A percentile compares a stretch with the other conserved stretches of the same genome.
These are phyloP conservation scores for Penicillium expansum DNA, from an alignment of 2,329 filamentous ascomycete species.

Conservation along the genomic window DNA sequence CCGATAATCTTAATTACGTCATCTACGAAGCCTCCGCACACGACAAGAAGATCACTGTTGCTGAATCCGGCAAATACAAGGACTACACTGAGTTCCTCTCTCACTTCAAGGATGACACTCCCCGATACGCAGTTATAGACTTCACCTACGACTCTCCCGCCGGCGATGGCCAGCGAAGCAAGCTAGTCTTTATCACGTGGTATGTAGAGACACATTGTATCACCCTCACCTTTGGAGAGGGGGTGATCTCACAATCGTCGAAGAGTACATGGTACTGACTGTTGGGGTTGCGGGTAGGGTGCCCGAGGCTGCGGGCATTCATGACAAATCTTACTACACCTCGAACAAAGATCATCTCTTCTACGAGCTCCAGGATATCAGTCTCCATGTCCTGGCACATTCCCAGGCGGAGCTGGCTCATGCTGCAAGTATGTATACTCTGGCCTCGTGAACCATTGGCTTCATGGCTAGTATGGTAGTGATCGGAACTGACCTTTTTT, in stretches of 20 bases:
- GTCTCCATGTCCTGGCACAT: constrained; percentile 21
- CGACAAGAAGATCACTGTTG: constrained; percentile 20
- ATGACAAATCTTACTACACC: constrained; percentile 20
- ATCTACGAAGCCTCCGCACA: constrained; percentile 20
- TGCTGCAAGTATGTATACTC: constrained; percentile 12
- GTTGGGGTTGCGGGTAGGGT: constrained; percentile 12
- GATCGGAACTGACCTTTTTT: neutral
- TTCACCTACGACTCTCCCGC: constrained; percentile 16
- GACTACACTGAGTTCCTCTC: constrained; percentile 16
- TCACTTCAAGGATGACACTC: constrained; percentile 15
- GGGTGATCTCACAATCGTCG: neutral
- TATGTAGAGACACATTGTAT: constrained; percentile 6
- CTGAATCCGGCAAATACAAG: constrained; percentile 17
- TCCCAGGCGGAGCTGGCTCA: constrained; percentile 16
- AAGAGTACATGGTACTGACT: neutral
- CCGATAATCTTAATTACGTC: constrained; percentile 18
- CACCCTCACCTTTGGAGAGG: neutral
- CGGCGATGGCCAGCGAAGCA: constrained; percentile 16
- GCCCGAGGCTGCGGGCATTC: constrained; percentile 13
- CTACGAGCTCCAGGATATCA: constrained; percentile 16
- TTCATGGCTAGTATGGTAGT: neutral
- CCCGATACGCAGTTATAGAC: constrained; percentile 19
- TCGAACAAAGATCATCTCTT: constrained; percentile 22
- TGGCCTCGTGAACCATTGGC: neutral
- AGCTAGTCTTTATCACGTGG: constrained; percentile 23